These are phyloP conservation scores for Sinapis alba DNA, from an alignment of 441 rosid species.

Conservation along the genomic window DNA sequence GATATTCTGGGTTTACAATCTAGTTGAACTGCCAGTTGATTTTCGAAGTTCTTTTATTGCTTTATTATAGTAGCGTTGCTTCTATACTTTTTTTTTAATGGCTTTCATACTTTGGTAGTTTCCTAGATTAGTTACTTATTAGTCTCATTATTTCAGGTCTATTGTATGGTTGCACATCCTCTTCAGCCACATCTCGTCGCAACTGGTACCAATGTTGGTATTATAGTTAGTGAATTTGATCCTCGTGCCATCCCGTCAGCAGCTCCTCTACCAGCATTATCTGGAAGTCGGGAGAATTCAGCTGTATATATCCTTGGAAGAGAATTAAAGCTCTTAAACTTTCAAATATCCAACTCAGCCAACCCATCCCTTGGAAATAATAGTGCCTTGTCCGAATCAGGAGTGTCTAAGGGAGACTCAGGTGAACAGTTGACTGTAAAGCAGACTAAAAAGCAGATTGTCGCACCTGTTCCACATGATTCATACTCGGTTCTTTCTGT, in stretches of 20 bases:
- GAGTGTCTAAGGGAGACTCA: constrained; percentile 78
- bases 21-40: constrained; percentile 12
- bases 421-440: constrained; percentile 77
- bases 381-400: constrained; percentile 83
- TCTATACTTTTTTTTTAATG: constrained; percentile 9
- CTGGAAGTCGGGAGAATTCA: constrained; percentile 93
- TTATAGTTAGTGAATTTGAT: constrained; percentile 95
- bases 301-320: constrained; percentile 88
- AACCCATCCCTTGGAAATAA: constrained; percentile 93
- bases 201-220: constrained; percentile 94
- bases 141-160: constrained; percentile 65
- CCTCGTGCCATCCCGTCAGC: constrained; percentile 91
- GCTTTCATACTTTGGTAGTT: constrained; percentile 21
- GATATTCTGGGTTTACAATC: constrained; percentile 3
- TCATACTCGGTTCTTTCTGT: constrained; percentile 93
- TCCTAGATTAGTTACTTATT: constrained; percentile 33
- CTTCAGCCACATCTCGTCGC: constrained; percentile 99
- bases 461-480: constrained; percentile 97
- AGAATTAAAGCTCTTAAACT: constrained; percentile 85
- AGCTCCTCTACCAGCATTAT: constrained; percentile 79
- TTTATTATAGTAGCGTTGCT: not conserved
- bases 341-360: constrained; percentile 79
- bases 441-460: constrained; percentile 88
- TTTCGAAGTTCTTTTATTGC: constrained; percentile 6
- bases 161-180: constrained; percentile 98